Percentiles rank a stretch among this genome's conserved stretches.
phyloP scores from a whole-genome alignment of 2,329 filamentous ascomycete genomes.

The Fragosphaeria purpurea region DNA sequence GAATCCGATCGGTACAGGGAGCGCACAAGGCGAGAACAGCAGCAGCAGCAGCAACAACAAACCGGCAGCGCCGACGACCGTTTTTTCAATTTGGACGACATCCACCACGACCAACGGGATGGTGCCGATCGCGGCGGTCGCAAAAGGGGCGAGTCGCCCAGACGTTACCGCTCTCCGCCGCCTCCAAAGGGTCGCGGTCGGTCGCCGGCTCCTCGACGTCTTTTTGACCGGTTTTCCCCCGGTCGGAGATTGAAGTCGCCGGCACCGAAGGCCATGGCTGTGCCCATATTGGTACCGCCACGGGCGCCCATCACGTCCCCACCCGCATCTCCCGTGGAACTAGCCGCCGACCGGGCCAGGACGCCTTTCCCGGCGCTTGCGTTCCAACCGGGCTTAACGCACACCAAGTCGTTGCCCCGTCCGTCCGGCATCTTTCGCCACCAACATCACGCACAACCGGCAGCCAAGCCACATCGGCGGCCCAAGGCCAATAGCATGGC shows the following conservation, averaged over 20 bases:
- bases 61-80: conserved; percentile 56
- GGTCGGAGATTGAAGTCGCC: conserved; percentile 56
- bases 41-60: conserved; percentile 6
- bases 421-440: conserved; percentile 60
- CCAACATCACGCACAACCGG: conserved; percentile 22
- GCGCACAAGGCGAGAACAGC: neutral
- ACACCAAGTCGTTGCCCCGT: conserved; percentile 80
- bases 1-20: conserved; percentile 31
- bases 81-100: conserved; percentile 58
- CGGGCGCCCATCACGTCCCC: conserved; percentile 31
- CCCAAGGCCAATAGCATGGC: conserved; percentile 21
- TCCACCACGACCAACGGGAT: conserved; percentile 49
- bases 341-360: conserved; percentile 26
- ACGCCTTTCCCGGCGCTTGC: conserved; percentile 33
- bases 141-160: conserved; percentile 47
- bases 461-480: conserved; percentile 19
- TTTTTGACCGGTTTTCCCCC: conserved; percentile 62
- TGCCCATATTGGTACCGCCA: neutral
- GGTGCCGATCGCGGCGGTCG: conserved; percentile 38
- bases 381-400: conserved; percentile 56
- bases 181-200: conserved; percentile 40
- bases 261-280: conserved; percentile 37
- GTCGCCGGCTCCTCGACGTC: conserved; percentile 47
- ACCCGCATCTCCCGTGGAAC: conserved; percentile 28
- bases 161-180: conserved; percentile 48